These are phyloP conservation scores for Verticillium isaacii DNA, from an alignment of 2,329 filamentous ascomycete species.

Conservation along the genomic window DNA sequence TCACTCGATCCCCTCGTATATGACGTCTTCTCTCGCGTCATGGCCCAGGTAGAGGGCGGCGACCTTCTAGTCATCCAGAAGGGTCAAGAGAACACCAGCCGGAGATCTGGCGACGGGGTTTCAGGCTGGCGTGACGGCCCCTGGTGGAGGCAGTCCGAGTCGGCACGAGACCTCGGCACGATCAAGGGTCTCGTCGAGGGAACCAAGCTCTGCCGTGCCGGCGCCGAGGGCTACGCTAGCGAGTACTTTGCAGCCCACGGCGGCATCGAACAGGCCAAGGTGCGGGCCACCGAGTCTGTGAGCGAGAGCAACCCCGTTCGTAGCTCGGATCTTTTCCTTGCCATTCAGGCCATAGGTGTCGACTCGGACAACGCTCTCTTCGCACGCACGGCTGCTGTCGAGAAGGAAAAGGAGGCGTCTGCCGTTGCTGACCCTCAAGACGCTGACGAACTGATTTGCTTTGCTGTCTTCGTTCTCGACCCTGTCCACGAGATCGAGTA, in stretches of 20 bases:
- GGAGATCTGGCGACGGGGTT: conserved; percentile 54
- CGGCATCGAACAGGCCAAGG: conserved; percentile 74
- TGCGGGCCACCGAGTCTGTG: conserved; percentile 71
- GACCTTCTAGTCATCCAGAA: conserved; percentile 92
- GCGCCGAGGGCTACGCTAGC: conserved; percentile 78
- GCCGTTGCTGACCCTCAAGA: conserved; percentile 45
- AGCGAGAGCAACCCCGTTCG: conserved; percentile 85
- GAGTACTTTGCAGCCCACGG: conserved; percentile 80
- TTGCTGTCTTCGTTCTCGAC: conserved; percentile 78
- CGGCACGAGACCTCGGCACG: conserved; percentile 70
- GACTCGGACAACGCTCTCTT: conserved; percentile 65
- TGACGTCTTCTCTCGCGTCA: conserved; percentile 86
- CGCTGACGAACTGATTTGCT: conserved; percentile 61
- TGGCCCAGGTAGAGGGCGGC: conserved; percentile 98
- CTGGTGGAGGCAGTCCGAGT: conserved; percentile 79
- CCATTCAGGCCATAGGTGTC: conserved; percentile 81
- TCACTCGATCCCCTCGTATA: conserved; percentile 91
- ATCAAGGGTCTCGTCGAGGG: conserved; percentile 80
- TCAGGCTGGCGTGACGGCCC: conserved; percentile 88
- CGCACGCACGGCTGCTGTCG: conserved; percentile 45
- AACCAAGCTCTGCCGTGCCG: conserved; percentile 85
- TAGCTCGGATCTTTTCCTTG: conserved; percentile 89
- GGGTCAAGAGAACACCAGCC: conserved; percentile 75
- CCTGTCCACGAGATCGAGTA: conserved; percentile 90
- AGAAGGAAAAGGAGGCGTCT: conserved; percentile 51